Conservation (phyloP, 169 alveolate species). For the Miamiensis avidus region DNA sequence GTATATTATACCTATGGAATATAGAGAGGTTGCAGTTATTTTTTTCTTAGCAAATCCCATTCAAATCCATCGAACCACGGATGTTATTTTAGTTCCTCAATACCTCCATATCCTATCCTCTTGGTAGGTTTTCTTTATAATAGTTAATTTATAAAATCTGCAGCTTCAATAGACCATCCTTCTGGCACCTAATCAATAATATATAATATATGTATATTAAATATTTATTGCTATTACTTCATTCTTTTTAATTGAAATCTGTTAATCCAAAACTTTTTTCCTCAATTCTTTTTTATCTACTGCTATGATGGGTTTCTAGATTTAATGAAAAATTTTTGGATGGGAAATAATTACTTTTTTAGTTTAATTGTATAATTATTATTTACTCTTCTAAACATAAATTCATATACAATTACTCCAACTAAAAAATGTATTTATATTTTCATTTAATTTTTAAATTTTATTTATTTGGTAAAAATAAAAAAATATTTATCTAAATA, state of each 20-base stretch:
- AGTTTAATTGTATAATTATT: too few relatives aligned
- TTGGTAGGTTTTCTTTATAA: not conserved
- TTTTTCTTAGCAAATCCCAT: not conserved
- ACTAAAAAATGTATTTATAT: not conserved
- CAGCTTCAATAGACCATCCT: not conserved
- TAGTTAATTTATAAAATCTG: not conserved
- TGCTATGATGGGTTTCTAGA: not conserved
- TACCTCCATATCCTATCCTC: not conserved
- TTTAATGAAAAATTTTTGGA: too few relatives aligned
- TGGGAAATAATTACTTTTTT: too few relatives aligned
- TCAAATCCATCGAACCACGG: not conserved
- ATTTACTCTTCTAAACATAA: not conserved
- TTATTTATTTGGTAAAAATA: too few relatives aligned
- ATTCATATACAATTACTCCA: not conserved
- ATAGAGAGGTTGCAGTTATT: not conserved
- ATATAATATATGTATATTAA: too few relatives aligned
- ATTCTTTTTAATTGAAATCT: not conserved
- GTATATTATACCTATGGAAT: not conserved
- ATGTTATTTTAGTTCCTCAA: not conserved
- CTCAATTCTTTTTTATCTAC: not conserved
- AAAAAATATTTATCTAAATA: not conserved
- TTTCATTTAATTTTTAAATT: too few relatives aligned
- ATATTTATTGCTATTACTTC: not conserved
- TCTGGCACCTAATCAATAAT: not conserved
- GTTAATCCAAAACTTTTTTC: too few relatives aligned